phyloP scores from a whole-genome alignment of 495 filamentous ascomycete species.

The Aspergillus nidulans region DNA sequence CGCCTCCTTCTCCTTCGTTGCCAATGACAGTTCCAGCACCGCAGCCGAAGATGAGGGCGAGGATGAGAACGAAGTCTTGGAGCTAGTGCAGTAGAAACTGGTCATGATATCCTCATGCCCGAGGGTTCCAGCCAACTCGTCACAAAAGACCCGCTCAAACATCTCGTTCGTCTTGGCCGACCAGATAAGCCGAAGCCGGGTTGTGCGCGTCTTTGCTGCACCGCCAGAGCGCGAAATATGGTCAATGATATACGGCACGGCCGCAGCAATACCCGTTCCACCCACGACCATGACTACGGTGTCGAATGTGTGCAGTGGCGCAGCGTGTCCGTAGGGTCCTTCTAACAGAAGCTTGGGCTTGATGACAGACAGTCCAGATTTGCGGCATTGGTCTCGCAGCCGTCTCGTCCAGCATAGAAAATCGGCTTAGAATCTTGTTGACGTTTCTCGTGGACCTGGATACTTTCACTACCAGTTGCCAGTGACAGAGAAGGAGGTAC shows the following conservation, averaged over 20 bases:
- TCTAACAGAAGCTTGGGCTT: constrained; percentile 36
- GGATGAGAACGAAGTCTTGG: no score
- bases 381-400: constrained; percentile 22
- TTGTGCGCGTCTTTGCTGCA: constrained; percentile 10
- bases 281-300: constrained; percentile 46
- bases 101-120: not conserved
- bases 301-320: constrained; percentile 35
- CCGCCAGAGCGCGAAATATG: constrained; percentile 16
- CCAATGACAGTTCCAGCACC: not conserved
- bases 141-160: constrained; percentile 12
- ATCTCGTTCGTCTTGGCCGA: constrained; percentile 19
- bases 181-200: constrained; percentile 25
- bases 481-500: not conserved
- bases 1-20: not conserved
- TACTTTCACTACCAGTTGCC: no score
- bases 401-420: constrained; percentile 31
- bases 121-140: constrained; percentile 12
- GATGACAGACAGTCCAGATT: not conserved
- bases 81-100: not conserved
- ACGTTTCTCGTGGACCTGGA: not conserved
- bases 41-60: not conserved
- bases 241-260: constrained; percentile 36
- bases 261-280: constrained; percentile 46
- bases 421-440: constrained; percentile 8
- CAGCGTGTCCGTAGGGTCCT: constrained; percentile 47